Evolutionary conservation across 805 yeast species (phyloP), one percentile per base, ranked within the genome.

Genomic region (Saccharomycopsis capsularis): DNA sequence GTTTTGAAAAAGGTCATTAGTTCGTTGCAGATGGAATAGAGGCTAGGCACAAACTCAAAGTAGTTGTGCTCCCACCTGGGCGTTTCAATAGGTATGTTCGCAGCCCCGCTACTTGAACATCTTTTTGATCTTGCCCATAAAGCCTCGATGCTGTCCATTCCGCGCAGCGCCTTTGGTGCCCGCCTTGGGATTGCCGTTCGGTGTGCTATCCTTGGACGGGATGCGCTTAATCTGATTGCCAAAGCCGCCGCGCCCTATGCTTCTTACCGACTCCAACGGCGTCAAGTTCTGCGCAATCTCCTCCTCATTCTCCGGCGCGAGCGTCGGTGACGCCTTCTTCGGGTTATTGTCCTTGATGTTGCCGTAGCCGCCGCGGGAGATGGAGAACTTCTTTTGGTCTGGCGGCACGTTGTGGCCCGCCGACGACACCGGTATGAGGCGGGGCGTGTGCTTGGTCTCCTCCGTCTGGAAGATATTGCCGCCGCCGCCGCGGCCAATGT

Each of bases 171-270:
- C n/a, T n/a, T n/a, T n/a, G n/a, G n/a, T n/a, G n/a, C n/a, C n/a
- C n/a, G n/a, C n/a, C n/a, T n/a, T n/a, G n/a, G n/a, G n/a, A n/a
- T n/a, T n/a, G n/a, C n/a, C n/a, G n/a, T n/a, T n/a, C n/a, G n/a
- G n/a, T n/a, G n/a, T 42, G 29, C 32, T 40, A 9, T 47, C 51
- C 24, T 24, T 27, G 22, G 45, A 32, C n/a, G 34, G 32, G 6
- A 50, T 45, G 27, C 46, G 40, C 32, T 40, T 50, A 6, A 50
- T 40, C 32, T 50, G 54, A 23, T 52, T 52, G 4, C 55, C 55
- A 43, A 52, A 52, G 2, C 55, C 55, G 3, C 55, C 55, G 45
- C 55, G 44, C 2, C 55, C 55, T n/a, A 52, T 52, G 32, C 55
- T 52, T 40, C 35, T 41, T 4, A 49, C 52, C 4, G 51, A 30